These are phyloP conservation scores for Serendipita sp. DNA, from an alignment of 768 basidiomycete species.

Conservation along the genomic window DNA sequence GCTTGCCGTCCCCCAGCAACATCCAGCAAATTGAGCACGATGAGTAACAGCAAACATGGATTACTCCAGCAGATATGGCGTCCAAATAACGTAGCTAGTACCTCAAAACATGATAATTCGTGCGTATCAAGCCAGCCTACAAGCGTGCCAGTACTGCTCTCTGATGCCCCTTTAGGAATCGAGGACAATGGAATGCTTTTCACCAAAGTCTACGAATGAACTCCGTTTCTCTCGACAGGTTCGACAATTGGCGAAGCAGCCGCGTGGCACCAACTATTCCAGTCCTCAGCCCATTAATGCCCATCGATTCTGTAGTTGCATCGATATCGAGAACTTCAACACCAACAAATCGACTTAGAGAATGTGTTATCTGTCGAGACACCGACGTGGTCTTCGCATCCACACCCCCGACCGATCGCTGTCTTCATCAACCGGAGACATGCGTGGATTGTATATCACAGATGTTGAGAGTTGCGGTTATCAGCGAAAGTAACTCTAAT, in stretches of 20 bases:
- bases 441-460: neutral
- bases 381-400: neutral
- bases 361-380: neutral
- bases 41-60: no score
- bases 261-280: neutral
- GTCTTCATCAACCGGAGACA: slow-evolving; percentile 1
- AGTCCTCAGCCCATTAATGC: neutral
- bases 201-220: neutral
- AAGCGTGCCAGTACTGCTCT: no score
- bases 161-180: neutral
- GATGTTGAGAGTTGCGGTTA: neutral
- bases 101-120: no score
- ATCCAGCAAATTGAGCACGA: no score
- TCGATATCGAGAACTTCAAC: neutral
- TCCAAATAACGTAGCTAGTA: no score
- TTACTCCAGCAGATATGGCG: no score
- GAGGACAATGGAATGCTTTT: neutral
- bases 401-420: neutral
- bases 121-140: no score
- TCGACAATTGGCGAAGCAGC: neutral
- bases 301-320: neutral
- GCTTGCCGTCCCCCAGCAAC: no score
- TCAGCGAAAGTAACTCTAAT: neutral
- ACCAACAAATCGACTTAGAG: neutral
- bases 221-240: neutral